Conservation (phyloP, 495 filamentous ascomycete species). For the Mytilinidion resinicola region DNA sequence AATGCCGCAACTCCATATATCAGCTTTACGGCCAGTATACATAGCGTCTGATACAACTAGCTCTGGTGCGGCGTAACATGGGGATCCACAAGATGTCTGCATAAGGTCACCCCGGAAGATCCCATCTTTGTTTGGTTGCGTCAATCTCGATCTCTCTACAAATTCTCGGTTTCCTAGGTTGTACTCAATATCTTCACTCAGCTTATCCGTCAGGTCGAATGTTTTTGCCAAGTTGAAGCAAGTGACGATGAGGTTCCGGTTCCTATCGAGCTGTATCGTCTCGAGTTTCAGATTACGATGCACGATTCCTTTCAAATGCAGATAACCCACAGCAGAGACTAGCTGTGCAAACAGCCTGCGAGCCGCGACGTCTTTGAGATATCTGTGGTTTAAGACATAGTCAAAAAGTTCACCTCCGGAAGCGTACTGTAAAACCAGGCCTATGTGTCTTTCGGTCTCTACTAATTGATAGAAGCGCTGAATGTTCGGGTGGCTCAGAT, state of each 20-base stretch:
- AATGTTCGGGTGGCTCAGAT: constrained; percentile 88
- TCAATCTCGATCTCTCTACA: constrained; percentile 69
- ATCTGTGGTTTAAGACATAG: constrained; percentile 92
- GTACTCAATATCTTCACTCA: constrained; percentile 83
- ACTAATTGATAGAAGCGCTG: constrained; percentile 97
- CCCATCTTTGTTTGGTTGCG: constrained; percentile 52
- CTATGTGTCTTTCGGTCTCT: constrained; percentile 90
- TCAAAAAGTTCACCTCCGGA: constrained; percentile 97
- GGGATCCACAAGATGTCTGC: constrained; percentile 63
- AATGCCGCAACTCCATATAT: constrained; percentile 98
- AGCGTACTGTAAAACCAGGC: constrained; percentile 96
- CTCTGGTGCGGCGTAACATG: constrained; percentile 94
- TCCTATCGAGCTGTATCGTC: constrained; percentile 88
- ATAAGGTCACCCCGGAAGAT: constrained; percentile 65
- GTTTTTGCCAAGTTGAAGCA: constrained; percentile 99
- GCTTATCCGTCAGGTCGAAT: constrained; percentile 81
- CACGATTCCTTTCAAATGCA: constrained; percentile 98
- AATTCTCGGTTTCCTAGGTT: constrained; percentile 77
- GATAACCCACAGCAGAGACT: constrained; percentile 91
- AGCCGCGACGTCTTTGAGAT: constrained; percentile 86
- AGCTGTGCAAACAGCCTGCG: constrained; percentile 90
- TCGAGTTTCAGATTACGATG: constrained; percentile 96
- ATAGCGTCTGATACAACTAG: constrained; percentile 96
- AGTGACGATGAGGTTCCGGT: constrained; percentile 97
- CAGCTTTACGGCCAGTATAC: constrained; percentile 96